phyloP scores from a whole-genome alignment of 768 basidiomycete species.

The Dendrothele bispora region DNA sequence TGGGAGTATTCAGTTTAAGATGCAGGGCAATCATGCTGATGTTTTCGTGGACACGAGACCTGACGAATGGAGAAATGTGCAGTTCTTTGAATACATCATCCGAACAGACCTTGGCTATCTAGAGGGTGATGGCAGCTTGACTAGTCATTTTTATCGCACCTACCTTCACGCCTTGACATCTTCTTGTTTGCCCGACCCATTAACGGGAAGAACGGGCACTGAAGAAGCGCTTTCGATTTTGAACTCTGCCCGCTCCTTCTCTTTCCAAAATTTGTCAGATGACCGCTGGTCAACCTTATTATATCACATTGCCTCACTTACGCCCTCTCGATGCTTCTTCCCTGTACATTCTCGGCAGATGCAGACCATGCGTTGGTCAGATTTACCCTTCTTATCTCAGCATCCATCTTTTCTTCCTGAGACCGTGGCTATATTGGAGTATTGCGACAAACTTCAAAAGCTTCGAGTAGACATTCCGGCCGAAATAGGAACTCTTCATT shows the following conservation, averaged over 20 bases:
- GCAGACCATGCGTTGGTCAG: constrained; percentile 29
- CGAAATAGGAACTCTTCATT: too few relatives aligned
- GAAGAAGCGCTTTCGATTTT: constrained; percentile 35
- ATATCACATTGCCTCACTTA: constrained; percentile 22
- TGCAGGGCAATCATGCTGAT: neutral
- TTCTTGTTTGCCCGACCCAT: constrained; percentile 29
- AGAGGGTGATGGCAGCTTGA: constrained; percentile 22
- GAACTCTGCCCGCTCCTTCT: constrained; percentile 25
- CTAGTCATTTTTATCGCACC: constrained; percentile 24
- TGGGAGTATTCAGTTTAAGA: neutral
- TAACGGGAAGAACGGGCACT: constrained; percentile 33
- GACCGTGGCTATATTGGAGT: too few relatives aligned
- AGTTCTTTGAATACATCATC: constrained; percentile 28
- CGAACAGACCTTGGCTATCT: constrained; percentile 30
- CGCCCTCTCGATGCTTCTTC: constrained; percentile 25
- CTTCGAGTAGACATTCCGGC: too few relatives aligned
- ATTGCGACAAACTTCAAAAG: too few relatives aligned
- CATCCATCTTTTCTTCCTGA: too few relatives aligned
- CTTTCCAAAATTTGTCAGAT: constrained; percentile 27
- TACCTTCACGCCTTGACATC: constrained; percentile 39
- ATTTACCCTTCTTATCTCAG: constrained; percentile 17
- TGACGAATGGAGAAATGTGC: neutral
- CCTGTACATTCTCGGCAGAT: constrained; percentile 23
- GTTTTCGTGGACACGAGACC: neutral
- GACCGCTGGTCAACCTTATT: too few relatives aligned